A percentile compares a stretch with the other conserved stretches of the same genome.
These are phyloP conservation scores for Hymenoscyphus scutula DNA, from an alignment of 2,329 filamentous ascomycete species.

Conservation along the genomic window DNA sequence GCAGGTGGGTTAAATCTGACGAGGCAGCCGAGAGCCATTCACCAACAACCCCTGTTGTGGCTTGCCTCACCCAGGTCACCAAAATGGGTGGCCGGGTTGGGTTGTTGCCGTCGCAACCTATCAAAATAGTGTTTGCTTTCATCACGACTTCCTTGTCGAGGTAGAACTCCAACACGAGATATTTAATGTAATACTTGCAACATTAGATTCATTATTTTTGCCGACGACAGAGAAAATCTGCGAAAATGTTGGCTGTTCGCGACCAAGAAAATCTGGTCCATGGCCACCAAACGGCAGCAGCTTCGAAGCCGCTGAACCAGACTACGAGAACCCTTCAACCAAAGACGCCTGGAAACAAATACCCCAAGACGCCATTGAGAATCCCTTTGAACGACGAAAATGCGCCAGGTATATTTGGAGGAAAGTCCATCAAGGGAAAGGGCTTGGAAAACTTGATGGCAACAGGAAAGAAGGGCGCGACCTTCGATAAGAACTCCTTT, in stretches of 20 bases:
- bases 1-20: conserved; percentile 15
- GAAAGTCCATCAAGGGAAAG: conserved; percentile 57
- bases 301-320: conserved; percentile 71
- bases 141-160: neutral
- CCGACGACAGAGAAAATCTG: conserved; percentile 19
- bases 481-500: conserved; percentile 61
- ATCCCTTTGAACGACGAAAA: conserved; percentile 84
- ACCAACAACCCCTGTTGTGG: neutral
- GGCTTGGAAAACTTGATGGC: conserved; percentile 56
- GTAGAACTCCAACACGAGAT: conserved; percentile 3
- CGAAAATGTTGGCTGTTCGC: conserved; percentile 69
- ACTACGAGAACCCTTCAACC: conserved; percentile 58
- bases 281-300: conserved; percentile 66
- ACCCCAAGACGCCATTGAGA: conserved; percentile 80
- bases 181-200: conserved; percentile 13
- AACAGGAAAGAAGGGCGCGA: conserved; percentile 49
- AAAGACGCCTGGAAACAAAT: conserved; percentile 76
- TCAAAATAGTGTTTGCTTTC: neutral
- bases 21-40: conserved; percentile 14
- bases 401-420: conserved; percentile 54
- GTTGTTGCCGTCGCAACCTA: conserved; percentile 8
- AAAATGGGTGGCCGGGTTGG: conserved; percentile 1
- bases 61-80: neutral
- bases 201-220: conserved; percentile 11
- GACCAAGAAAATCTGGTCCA: conserved; percentile 89